Base-by-base conservation (phyloP, 139 green algal genomes). In the Haematococcus sp. region DNA sequence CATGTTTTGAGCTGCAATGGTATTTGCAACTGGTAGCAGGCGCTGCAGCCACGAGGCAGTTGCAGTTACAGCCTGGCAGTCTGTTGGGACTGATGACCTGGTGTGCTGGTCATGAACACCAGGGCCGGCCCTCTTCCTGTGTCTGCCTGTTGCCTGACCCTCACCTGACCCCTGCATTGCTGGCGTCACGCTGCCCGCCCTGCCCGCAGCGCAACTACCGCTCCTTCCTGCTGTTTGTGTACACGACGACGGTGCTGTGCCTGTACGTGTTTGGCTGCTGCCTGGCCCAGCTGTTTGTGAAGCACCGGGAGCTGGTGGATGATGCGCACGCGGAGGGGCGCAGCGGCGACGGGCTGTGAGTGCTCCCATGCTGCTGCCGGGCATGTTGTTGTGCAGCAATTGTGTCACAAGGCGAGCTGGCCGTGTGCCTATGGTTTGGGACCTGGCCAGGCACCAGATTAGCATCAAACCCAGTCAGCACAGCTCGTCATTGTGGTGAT, bases 181-280 rank as follows among this genome's bases (percentile, higher is more conserved):
- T 52, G 32, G 9, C 32, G 31, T 51, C 22, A 34, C 59, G n/a
- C 64, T 71, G 16, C 3, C 40, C 22, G 19, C 43, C 34, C 3
- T 2, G n/a, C 34, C 19, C 74, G 87, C 90, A 94, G 91, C 83
- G 96, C 68, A 99, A 99, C 87, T 99, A 99, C 86, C 87, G 95
- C 59, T 92, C 87, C 71, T 99, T 98, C 87, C 88, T 98, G 32
- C 44, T 91, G 19, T 99, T 99, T 67, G 83, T 99, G 27, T 91
- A 91, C 76, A 86, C 79, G 33, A 93, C 90, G 61, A 94, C 91
- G 15, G 23, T 93, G 22, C 80, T 97, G 68, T 97, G 91, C 82
- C 73, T 92, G 25, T 95, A 87, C 70, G 88, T 97, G 23, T 88
- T 97, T 58, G 86, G 74, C 32, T 79, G 89, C 35, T 94, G 74